Evolutionary conservation across 441 rosid species (phyloP).

Genomic region (Pelargonium australe): DNA sequence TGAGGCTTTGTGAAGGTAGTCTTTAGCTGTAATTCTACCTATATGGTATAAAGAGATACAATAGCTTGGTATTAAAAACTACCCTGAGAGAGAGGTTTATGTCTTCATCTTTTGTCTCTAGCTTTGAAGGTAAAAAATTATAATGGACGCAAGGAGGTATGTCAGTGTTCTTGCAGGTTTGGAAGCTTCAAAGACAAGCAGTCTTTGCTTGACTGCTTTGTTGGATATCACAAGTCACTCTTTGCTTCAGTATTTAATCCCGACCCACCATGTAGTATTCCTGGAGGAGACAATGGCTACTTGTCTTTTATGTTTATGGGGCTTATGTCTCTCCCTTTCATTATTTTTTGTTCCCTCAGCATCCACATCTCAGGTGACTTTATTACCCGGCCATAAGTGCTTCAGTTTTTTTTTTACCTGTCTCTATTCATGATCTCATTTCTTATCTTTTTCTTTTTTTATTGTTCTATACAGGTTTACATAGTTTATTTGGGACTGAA

Average conservation of each 20-base stretch:
- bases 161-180: constrained; percentile 29
- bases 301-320: constrained; percentile 27
- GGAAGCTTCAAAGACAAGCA: constrained; percentile 31
- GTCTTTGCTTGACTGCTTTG: constrained; percentile 12
- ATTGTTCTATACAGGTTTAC: constrained; percentile 41
- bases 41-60: background rate
- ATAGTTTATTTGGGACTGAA: constrained; percentile 54
- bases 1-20: constrained; percentile 27
- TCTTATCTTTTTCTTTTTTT: background rate
- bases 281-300: constrained; percentile 27
- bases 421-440: background rate
- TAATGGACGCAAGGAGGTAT: constrained; percentile 25
- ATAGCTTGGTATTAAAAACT: background rate
- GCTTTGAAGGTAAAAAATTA: constrained; percentile 39
- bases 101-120: constrained; percentile 19
- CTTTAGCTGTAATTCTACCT: constrained; percentile 22
- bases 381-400: background rate
- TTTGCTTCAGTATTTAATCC: constrained; percentile 28
- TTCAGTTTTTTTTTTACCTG: constrained; percentile 1
- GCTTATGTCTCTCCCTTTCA: constrained; percentile 27
- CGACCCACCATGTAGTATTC: constrained; percentile 25
- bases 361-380: constrained; percentile 28
- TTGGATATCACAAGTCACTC: constrained; percentile 14
- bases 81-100: background rate
- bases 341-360: constrained; percentile 26